These are phyloP conservation scores for Martensiomyces pterosporus DNA, from an alignment of 192 early-diverging fungal species.

Conservation along the genomic window DNA sequence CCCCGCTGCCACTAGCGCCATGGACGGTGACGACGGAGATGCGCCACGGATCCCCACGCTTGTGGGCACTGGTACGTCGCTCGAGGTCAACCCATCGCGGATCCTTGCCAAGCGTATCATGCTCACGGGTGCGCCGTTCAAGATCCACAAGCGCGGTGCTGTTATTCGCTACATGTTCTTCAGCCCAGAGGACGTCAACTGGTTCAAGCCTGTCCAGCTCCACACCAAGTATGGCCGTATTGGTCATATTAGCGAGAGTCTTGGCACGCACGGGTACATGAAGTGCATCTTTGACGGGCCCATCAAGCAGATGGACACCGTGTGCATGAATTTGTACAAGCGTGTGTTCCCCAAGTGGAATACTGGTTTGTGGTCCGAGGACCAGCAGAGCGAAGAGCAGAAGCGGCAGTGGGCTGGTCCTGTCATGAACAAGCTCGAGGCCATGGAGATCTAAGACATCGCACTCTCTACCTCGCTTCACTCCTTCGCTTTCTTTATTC, in stretches of 20 bases:
- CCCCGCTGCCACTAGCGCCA: slow-evolving; percentile 2
- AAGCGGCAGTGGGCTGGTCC: slow-evolving; percentile 26
- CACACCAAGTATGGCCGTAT: slow-evolving; percentile 84
- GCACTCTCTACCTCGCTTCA: neutral
- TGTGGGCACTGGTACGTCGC: slow-evolving; percentile 75
- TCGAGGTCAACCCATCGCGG: slow-evolving; percentile 72
- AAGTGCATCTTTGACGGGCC: slow-evolving; percentile 88
- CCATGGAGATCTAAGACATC: slow-evolving; percentile 39
- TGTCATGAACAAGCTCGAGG: neutral
- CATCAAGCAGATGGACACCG: slow-evolving; percentile 88
- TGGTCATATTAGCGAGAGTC: slow-evolving; percentile 88
- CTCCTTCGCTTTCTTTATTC: neutral
- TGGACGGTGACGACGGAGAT: neutral
- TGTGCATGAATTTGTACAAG: slow-evolving; percentile 97
- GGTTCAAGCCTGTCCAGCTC: slow-evolving; percentile 95
- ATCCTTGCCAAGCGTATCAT: slow-evolving; percentile 94
- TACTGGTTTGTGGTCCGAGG: slow-evolving; percentile 54
- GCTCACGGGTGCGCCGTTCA: slow-evolving; percentile 92
- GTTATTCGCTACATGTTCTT: slow-evolving; percentile 98
- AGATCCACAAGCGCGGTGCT: slow-evolving; percentile 86
- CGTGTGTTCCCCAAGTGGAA: slow-evolving; percentile 96
- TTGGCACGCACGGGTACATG: slow-evolving; percentile 98
- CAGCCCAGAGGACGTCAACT: slow-evolving; percentile 85
- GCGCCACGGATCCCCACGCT: slow-evolving; percentile 34
- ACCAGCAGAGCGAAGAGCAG: slow-evolving; percentile 20